Percentiles rank a stretch among this genome's conserved stretches.
Evolutionary conservation across 169 alveolate genomes (phyloP).

Genomic region (Plasmodium falciparum): DNA sequence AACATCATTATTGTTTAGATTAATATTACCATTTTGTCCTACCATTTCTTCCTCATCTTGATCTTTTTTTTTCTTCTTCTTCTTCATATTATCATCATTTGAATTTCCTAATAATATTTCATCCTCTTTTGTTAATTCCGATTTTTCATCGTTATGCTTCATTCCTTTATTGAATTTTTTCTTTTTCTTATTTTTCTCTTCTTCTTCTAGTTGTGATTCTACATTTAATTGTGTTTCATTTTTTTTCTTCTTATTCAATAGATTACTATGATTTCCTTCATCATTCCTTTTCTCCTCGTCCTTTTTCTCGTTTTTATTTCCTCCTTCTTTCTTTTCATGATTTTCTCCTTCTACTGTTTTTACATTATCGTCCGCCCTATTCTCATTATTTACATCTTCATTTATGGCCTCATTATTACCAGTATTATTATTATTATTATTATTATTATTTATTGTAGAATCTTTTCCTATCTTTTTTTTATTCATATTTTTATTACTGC

Average conservation of each 20-base stretch:
- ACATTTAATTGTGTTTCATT: background rate
- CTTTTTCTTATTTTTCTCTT: background rate
- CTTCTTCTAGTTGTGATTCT: too few species aligned
- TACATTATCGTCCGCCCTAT: background rate
- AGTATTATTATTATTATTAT: background rate
- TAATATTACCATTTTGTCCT: constrained; percentile 1
- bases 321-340: background rate
- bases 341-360: background rate
- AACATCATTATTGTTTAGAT: background rate
- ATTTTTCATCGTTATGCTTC: constrained; percentile 17
- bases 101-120: background rate
- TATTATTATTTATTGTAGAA: background rate
- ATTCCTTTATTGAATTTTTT: background rate
- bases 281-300: background rate
- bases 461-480: background rate
- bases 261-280: background rate
- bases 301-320: background rate
- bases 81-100: constrained; percentile 20
- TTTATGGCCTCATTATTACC: background rate
- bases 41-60: background rate
- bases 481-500: background rate
- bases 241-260: background rate
- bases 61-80: constrained; percentile 1
- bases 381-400: background rate
- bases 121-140: too few species aligned